These are phyloP conservation scores for Neoboletus subvelutipes DNA, from an alignment of 768 basidiomycete genomes.

Conservation along the genomic window DNA sequence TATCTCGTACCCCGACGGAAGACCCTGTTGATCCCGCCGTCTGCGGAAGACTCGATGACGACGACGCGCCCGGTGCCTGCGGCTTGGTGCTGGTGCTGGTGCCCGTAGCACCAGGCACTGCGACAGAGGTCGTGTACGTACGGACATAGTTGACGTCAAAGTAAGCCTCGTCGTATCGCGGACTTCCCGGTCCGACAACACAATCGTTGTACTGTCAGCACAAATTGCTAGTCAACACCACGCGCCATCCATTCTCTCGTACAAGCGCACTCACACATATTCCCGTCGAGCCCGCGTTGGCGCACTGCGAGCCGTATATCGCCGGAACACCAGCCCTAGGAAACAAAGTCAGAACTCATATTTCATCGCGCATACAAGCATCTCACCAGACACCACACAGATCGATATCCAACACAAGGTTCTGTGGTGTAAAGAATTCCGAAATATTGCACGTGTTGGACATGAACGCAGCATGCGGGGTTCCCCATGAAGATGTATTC, in stretches of 20 bases:
- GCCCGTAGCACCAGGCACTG: conserved; percentile 8
- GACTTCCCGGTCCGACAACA: conserved; percentile 53
- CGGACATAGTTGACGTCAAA: conserved; percentile 70
- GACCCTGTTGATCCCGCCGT: background rate
- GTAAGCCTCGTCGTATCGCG: conserved; percentile 57
- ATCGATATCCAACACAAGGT: conserved; percentile 53
- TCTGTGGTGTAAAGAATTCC: conserved; percentile 46
- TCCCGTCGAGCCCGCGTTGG: conserved; percentile 37
- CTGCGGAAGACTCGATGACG: background rate
- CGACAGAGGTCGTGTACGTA: conserved; percentile 44
- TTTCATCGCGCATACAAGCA: background rate
- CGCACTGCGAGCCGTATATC: conserved; percentile 45
- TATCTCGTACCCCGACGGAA: background rate
- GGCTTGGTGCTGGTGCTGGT: background rate
- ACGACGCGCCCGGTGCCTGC: background rate
- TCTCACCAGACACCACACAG: conserved; percentile 52
- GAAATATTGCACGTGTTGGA: conserved; percentile 44
- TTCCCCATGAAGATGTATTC: conserved; percentile 43
- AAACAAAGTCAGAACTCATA: background rate
- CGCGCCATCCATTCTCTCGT: background rate
- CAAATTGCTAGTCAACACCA: background rate
- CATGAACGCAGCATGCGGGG: conserved; percentile 45
- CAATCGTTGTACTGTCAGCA: conserved; percentile 47
- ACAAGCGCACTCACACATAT: conserved; percentile 37
- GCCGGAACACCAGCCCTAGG: conserved; percentile 49